These are phyloP conservation scores for Mortierella sp. DNA, from an alignment of 371 early-diverging fungal species.

Conservation along the genomic window DNA sequence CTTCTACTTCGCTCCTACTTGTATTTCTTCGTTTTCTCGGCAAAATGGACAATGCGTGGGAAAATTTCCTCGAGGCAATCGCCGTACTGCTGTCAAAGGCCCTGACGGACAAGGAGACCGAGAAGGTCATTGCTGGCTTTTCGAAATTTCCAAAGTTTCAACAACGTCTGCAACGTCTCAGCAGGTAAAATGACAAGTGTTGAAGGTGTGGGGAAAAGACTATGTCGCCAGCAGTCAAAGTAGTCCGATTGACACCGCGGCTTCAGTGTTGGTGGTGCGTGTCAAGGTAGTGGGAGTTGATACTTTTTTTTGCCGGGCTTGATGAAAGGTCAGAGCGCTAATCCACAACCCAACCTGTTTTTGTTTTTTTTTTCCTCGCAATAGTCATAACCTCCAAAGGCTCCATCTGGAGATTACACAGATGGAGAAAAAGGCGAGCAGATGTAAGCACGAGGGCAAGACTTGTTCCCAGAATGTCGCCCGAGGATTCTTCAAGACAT, in stretches of 20 bases:
- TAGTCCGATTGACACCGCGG: background rate
- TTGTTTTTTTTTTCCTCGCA: background rate
- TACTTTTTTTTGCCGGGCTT: background rate
- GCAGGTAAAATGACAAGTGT: conserved; percentile 60
- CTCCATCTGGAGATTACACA: conserved; percentile 64
- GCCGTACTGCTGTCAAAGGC: conserved; percentile 82
- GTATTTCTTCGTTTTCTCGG: background rate
- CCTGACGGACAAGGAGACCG: conserved; percentile 87
- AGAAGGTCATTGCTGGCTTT: conserved; percentile 75
- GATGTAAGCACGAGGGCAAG: conserved; percentile 83
- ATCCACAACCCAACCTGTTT: background rate
- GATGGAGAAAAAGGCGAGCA: conserved; percentile 47
- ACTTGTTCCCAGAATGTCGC: conserved; percentile 81
- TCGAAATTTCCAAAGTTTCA: conserved; percentile 80
- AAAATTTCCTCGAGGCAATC: conserved; percentile 84
- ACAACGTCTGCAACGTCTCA: conserved; percentile 74
- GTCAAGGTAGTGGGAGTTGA: background rate
- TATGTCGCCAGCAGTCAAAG: background rate
- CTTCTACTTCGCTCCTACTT: background rate
- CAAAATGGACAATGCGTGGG: conserved; percentile 61
- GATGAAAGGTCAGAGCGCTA: background rate
- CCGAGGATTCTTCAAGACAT: conserved; percentile 82
- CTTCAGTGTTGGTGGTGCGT: background rate
- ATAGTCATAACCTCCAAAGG: conserved; percentile 72
- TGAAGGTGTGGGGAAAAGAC: background rate